Conservation (phyloP, 1,139 yeast species). For the Zygoascus hellenicus region DNA sequence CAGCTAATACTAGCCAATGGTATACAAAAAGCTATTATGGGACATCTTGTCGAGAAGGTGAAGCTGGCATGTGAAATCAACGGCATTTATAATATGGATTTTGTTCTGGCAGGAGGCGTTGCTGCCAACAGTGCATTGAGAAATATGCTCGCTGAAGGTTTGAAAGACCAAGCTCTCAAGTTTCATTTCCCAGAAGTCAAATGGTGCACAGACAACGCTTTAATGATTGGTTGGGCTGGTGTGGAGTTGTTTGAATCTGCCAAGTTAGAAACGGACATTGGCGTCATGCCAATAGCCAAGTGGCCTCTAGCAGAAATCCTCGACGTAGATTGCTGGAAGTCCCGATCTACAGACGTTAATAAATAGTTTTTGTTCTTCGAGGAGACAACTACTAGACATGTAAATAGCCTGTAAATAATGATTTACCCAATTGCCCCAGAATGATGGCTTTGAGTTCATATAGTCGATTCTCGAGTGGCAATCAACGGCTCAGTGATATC, state of each 20-base stretch:
- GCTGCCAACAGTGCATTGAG: constrained; percentile 69
- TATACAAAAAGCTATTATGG: constrained; percentile 61
- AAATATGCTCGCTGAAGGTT: constrained; percentile 35
- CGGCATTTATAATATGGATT: constrained; percentile 38
- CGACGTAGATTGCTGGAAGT: constrained; percentile 10
- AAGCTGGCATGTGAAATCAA: constrained; percentile 8
- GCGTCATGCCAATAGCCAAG: constrained; percentile 20
- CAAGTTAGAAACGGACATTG: constrained; percentile 43
- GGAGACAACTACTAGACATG: background rate
- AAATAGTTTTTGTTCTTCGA: too few species aligned
- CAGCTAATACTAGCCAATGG: constrained; percentile 46
- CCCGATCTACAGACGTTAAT: background rate
- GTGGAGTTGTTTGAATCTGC: constrained; percentile 64
- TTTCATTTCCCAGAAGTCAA: constrained; percentile 63
- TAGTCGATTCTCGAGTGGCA: constrained; percentile 4
- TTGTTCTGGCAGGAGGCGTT: constrained; percentile 92
- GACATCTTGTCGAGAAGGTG: constrained; percentile 63
- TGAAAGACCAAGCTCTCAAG: constrained; percentile 16
- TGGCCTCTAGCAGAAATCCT: constrained; percentile 18
- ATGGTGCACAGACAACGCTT: constrained; percentile 90
- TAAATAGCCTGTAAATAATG: background rate
- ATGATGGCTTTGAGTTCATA: background rate
- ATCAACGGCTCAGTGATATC: constrained; percentile 21
- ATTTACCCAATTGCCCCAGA: background rate
- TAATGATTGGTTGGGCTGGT: constrained; percentile 98